Evolutionary conservation across 2,329 filamentous ascomycete species (phyloP), one percentile per base, ranked within the genome.

Genomic region (Waltergamsia citrina): DNA sequence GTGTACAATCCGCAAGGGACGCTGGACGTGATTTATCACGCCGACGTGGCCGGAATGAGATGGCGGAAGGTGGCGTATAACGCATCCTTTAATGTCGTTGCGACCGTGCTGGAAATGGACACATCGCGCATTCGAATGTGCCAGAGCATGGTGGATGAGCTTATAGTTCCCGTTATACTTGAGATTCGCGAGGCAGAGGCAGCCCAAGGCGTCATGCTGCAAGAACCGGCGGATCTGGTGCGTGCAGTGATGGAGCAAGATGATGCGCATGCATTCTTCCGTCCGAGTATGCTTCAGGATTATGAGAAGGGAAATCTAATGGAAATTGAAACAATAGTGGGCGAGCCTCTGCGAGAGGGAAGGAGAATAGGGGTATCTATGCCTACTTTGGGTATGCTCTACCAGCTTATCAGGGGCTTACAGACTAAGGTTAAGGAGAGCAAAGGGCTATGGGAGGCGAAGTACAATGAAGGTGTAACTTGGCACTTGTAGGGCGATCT

Each of bases 221-320:
- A 54, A 0, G 56, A 58, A n/a, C n/a, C n/a, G n/a, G n/a, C n/a
- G 0, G 61, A 59, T 6, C 44, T 69, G 3, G 55, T 64, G 14
- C 57, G 69, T 14, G 40, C 45, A 4, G 60, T 65, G 41, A 65
- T 78, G 26, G 49, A 59, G 19, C 46, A 57, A 25, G 69, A 76
- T 52, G 67, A 68, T 1, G 49, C 65, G 15, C 61, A 65, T 29
- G 59, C 61, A 28, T 65, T 61, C 25, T 59, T 70, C 40, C 56
- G 58, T 39, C 72, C 70, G 1, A 72, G 67, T 41, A 75, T 75
- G 71, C 53, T 62, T 12, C 62, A 67, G 38, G 72, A 77, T 48
- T 50, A 63, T 7, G 52, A 59, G 23, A 73, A 74, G 43, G 44
- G 45, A 2, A 47, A 48, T 15, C 19, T 49, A 8, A 45, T 50